These are phyloP conservation scores for Polygonum maritimum DNA, from an alignment of 148 eudicot species.

Conservation along the genomic window DNA sequence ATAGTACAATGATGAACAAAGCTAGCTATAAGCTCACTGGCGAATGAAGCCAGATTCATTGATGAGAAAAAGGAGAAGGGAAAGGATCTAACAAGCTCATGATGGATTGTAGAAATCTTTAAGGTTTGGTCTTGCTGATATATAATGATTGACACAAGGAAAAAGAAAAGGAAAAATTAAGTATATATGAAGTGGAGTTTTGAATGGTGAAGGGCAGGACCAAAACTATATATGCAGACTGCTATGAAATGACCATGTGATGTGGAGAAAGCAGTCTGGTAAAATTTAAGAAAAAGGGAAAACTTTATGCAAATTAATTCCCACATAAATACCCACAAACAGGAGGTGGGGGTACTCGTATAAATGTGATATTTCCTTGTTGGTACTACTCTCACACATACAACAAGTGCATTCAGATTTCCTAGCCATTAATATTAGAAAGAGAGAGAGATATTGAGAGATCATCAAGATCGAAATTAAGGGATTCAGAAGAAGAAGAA, in stretches of 20 bases:
- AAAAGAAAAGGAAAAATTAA: background rate
- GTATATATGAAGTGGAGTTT: background rate
- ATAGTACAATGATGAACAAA: background rate
- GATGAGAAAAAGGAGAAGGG: background rate
- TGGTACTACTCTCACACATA: background rate
- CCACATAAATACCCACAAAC: conserved; percentile 2
- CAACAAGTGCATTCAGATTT: background rate
- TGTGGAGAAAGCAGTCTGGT: background rate
- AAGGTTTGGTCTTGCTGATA: conserved; percentile 8
- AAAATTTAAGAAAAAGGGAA: background rate
- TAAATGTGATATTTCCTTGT: conserved; percentile 3
- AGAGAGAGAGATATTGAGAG: conserved; percentile 2
- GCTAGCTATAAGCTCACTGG: conserved; percentile 1
- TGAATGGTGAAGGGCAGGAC: background rate
- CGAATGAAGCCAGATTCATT: background rate
- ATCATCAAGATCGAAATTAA: background rate
- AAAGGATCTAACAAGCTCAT: background rate
- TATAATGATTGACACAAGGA: background rate
- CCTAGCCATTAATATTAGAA: background rate
- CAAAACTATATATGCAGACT: background rate
- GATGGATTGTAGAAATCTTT: background rate
- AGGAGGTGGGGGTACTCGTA: conserved; percentile 6
- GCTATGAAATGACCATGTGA: background rate
- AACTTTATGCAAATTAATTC: background rate
- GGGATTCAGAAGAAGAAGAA: conserved; percentile 2